phyloP scores from a whole-genome alignment of 768 basidiomycete genomes.

The Sarcodon aspratus region DNA sequence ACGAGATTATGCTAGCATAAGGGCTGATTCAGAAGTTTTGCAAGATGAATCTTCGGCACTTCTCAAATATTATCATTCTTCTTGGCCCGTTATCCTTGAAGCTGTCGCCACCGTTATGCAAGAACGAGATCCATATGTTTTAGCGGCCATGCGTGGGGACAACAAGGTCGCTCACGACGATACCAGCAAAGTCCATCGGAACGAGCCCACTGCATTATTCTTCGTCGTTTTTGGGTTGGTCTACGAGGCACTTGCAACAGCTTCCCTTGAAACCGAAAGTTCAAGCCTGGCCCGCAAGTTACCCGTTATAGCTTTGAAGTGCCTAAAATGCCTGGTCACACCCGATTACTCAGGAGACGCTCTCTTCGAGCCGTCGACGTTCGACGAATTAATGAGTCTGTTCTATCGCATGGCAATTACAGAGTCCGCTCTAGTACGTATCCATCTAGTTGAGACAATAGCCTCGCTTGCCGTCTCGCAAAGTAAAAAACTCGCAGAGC shows the following conservation, averaged over 20 bases:
- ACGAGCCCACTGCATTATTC: constrained; percentile 74
- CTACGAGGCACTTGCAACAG: constrained; percentile 71
- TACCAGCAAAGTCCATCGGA: constrained; percentile 11
- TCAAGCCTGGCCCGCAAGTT: constrained; percentile 26
- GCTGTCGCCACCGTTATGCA: constrained; percentile 80
- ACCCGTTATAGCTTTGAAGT: constrained; percentile 53
- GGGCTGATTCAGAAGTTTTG: constrained; percentile 79
- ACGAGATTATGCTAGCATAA: constrained; percentile 85
- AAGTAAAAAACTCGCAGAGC: constrained; percentile 20
- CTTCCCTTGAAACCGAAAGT: constrained; percentile 47
- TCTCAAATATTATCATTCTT: constrained; percentile 71
- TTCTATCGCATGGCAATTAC: constrained; percentile 88
- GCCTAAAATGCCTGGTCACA: constrained; percentile 69
- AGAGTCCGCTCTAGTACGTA: constrained; percentile 62
- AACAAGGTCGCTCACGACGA: constrained; percentile 17
- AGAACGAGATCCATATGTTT: constrained; percentile 48
- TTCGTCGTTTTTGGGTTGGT: constrained; percentile 89
- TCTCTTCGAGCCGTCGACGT: constrained; percentile 69
- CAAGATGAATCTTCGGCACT: constrained; percentile 59
- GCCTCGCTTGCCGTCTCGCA: constrained; percentile 30
- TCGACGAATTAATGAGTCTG: constrained; percentile 82
- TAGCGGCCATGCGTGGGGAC: constrained; percentile 76
- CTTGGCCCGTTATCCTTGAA: constrained; percentile 77
- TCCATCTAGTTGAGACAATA: constrained; percentile 62
- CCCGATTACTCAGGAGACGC: constrained; percentile 75